Evolutionary conservation across 2,329 filamentous ascomycete genomes (phyloP).

Genomic region (Ramularia endophylla): DNA sequence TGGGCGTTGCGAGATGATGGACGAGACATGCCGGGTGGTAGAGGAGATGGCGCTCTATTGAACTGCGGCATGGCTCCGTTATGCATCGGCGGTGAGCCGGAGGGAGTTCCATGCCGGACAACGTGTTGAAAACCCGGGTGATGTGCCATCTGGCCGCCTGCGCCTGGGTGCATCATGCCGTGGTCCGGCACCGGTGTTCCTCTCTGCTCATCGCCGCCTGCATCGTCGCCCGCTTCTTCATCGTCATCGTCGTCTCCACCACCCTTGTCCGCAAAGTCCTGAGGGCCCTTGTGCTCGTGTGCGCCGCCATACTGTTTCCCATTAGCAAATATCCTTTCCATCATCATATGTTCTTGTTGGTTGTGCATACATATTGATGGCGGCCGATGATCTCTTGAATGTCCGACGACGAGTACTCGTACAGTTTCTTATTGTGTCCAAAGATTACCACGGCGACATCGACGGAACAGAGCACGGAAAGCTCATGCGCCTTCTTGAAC

Average conservation of each 20-base stretch:
- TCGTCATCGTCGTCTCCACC: conserved; percentile 75
- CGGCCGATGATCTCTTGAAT: conserved; percentile 85
- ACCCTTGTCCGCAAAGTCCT: conserved; percentile 78
- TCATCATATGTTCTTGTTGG: too few relatives aligned
- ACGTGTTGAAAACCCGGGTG: conserved; percentile 63
- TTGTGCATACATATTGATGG: conserved; percentile 74
- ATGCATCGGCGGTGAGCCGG: conserved; percentile 79
- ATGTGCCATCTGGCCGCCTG: conserved; percentile 34
- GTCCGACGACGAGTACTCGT: conserved; percentile 92
- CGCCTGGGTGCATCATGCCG: conserved; percentile 43
- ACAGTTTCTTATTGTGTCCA: conserved; percentile 97
- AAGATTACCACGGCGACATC: conserved; percentile 99
- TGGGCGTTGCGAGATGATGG: conserved; percentile 72
- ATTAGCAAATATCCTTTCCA: conserved; percentile 12
- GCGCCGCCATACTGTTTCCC: conserved; percentile 71
- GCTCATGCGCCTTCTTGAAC: conserved; percentile 99
- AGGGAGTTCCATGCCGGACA: conserved; percentile 74
- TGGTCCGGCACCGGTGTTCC: conserved; percentile 62
- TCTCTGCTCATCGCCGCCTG: conserved; percentile 47
- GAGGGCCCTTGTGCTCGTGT: conserved; percentile 93
- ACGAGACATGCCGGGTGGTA: conserved; percentile 68
- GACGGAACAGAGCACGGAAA: conserved; percentile 95
- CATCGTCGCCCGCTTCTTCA: conserved; percentile 57
- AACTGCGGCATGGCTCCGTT: conserved; percentile 64
- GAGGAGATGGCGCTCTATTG: conserved; percentile 72